These are phyloP conservation scores for Inonotus hispidus DNA, from an alignment of 1,284 basidiomycete species.

Conservation along the genomic window DNA sequence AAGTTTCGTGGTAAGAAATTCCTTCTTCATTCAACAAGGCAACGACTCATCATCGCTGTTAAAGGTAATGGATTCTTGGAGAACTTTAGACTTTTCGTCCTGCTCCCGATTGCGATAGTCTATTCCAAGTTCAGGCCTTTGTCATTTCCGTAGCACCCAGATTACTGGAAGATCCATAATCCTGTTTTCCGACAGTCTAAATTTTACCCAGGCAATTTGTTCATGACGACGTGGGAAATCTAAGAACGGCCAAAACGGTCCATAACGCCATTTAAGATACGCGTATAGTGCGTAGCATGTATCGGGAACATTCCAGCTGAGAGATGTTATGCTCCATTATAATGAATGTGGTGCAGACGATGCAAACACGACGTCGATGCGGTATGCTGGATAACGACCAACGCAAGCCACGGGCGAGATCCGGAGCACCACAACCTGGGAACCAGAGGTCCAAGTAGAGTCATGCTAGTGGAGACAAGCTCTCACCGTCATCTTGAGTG, in stretches of 20 bases:
- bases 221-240: background rate
- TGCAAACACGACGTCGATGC: background rate
- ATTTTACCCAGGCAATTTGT: background rate
- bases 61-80: background rate
- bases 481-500: background rate
- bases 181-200: background rate
- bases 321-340: no score
- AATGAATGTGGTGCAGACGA: background rate
- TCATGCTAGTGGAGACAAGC: background rate
- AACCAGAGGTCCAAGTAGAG: background rate
- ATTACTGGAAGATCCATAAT: background rate
- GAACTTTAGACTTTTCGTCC: background rate
- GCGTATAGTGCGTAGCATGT: no score
- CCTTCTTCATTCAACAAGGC: background rate
- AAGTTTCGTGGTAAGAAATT: slow-evolving; percentile 33
- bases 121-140: no score
- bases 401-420: background rate
- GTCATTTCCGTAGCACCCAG: no score
- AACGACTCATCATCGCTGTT: background rate
- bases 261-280: no score
- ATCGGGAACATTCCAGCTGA: no score
- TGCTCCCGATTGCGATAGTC: no score
- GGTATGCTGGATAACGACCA: background rate
- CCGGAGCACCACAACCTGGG: background rate
- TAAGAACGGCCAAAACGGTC: no score